Evolutionary conservation across 106 monocot genomes (phyloP).

Genomic region (Triglochin maritima): DNA sequence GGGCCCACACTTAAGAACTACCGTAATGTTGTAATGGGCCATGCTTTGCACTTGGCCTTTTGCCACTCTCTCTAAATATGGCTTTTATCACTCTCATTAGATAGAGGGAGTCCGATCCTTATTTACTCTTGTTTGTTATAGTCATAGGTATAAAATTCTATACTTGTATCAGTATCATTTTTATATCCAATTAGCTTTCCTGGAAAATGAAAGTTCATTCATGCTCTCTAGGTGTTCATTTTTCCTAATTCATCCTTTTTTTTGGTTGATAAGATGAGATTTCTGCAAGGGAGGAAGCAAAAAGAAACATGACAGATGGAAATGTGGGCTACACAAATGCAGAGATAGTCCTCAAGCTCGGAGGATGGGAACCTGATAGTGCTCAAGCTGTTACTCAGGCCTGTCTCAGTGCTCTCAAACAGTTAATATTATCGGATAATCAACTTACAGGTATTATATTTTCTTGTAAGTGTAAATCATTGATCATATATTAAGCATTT

Average conservation of each 20-base stretch:
- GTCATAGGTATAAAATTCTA: too few relatives aligned
- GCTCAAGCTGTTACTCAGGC: conserved; percentile 52
- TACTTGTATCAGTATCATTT: too few relatives aligned
- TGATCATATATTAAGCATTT: too few relatives aligned
- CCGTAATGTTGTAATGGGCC: too few relatives aligned
- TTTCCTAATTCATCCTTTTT: neutral
- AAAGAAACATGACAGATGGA: conserved; percentile 42
- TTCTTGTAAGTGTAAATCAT: neutral
- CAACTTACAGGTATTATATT: conserved; percentile 48
- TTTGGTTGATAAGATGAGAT: conserved; percentile 44
- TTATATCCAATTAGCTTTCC: too few relatives aligned
- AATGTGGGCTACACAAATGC: conserved; percentile 60
- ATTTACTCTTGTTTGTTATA: too few relatives aligned
- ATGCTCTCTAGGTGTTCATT: neutral
- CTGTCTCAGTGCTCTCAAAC: conserved; percentile 71
- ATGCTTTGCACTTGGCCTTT: too few relatives aligned
- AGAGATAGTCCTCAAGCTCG: conserved; percentile 67
- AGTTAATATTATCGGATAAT: conserved; percentile 57
- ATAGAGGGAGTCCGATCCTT: too few relatives aligned
- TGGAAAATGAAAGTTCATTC: neutral
- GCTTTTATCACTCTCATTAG: too few relatives aligned
- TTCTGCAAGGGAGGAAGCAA: conserved; percentile 72
- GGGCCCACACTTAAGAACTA: too few relatives aligned
- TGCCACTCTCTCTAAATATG: too few relatives aligned
- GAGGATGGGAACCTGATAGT: conserved; percentile 57